Evolutionary conservation across 495 filamentous ascomycete species (phyloP), one percentile per base, ranked within the genome.

Genomic region (Aspergillus heteromorphus): DNA sequence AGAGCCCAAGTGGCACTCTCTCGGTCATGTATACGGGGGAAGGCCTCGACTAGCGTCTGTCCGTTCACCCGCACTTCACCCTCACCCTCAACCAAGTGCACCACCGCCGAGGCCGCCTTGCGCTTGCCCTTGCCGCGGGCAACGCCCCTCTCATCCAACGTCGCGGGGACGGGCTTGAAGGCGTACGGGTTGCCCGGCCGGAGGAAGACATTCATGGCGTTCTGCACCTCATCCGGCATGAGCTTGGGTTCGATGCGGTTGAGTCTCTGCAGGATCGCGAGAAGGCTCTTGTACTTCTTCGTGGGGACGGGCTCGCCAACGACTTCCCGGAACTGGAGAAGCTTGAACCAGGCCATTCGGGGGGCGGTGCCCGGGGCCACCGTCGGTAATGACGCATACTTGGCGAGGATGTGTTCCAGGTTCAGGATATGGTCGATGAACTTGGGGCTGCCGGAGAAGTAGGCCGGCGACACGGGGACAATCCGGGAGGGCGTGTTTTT

Each of bases 1-100:
- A 97, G 68, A 4, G 95, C 83, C 92, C 92, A 97, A 8, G 95
- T 73, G 0, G 88, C 93, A 62, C 90, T 97, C 73, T 97, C 95
- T 20, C 93, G 84, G 66, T 99, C 93, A 70, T 97, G 92, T 40
- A 97, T 71, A 21, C 93, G 81, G 25, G 84, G 86, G 68, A 99
- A 99, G 23, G 80, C 82, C 18, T 89, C 81, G 19, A 80, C 77
- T 45, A 99, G 70, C 11, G 76, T 82, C 74, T 89, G 92, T 19
- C 91, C 91, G 71, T 99, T 99, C 57, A 99, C 74, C 56, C 91
- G 63, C 10, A 95, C 85, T 67, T 96, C 86, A 1, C 93, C 93
- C 23, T 88, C 87, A 1, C 93, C 93, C 73, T 97, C 92, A 8
- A 97, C 89, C 16, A 99, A 69, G 65, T 79, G 91, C 10, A 88